Base-by-base conservation (phyloP, 73 alveolate genomes). In the Uronychia setigera region DNA sequence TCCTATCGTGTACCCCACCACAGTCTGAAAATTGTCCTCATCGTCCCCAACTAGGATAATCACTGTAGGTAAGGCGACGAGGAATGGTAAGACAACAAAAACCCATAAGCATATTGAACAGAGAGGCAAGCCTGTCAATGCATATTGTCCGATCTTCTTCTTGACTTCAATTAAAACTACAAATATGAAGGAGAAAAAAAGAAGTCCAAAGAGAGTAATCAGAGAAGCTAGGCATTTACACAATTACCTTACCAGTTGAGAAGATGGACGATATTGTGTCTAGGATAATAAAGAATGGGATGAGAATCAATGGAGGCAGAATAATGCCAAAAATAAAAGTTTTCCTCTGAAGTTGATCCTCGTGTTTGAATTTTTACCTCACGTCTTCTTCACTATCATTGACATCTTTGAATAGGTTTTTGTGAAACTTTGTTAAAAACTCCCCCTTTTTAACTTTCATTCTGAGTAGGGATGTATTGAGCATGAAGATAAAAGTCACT, bases 211-310 rank as follows among this genome's bases (percentile, higher is more conserved):
- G n/a, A 46, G 67, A 11, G 67, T 19, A 11, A 46, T 46, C n/a
- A 46, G 5, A 19, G 67, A 46, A 46, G 67, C 67, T 46, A n/a
- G n/a, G n/a, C n/a, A n/a, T n/a, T n/a, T n/a, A n/a, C n/a, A n/a
- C n/a, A n/a, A n/a, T n/a, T n/a, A n/a, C n/a, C n/a, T n/a, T 46
- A 46, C 67, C 67, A 46, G 67, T 46, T 46, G 67, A 46, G 67
- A 46, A 46, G 67, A 46, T 46, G 5, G 5, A 19, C n/a, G 67
- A 46, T 46, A 46, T 46, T 46, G 67, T 11, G n/a, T 19, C n/a
- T 5, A 46, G 67, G 67, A 46, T 19, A 19, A 46, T 46, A 19
- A 46, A 46, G 67, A 19, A 5, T 46, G 67, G 67, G 19, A 46
- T 46, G 67, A 46, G 67, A 19, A 46, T 5, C n/a, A 46, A 19